Evolutionary conservation across 2,329 filamentous ascomycete species (phyloP).

Genomic region (Diplodia scrobiculata): DNA sequence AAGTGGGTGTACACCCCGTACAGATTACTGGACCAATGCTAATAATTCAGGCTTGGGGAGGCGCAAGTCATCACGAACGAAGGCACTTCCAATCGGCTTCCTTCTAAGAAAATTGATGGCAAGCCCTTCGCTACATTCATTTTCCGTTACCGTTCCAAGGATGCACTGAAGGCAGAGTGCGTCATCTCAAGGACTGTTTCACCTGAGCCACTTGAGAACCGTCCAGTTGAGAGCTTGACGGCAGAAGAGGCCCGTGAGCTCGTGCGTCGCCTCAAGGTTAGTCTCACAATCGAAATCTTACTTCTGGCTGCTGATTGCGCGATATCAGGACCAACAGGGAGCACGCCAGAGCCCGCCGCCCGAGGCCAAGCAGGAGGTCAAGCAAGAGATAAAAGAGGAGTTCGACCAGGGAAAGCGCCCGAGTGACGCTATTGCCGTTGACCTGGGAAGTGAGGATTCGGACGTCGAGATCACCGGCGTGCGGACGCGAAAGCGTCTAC

Average conservation of each 20-base stretch:
- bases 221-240: constrained; percentile 34
- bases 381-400: background rate
- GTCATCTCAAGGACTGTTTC: constrained; percentile 39
- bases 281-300: background rate
- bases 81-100: too few relatives aligned
- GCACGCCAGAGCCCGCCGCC: background rate
- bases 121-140: constrained; percentile 35
- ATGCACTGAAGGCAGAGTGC: constrained; percentile 39
- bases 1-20: constrained; percentile 24
- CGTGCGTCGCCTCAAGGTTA: constrained; percentile 33
- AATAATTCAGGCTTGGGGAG: background rate
- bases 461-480: background rate
- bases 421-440: background rate
- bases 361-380: background rate
- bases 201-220: constrained; percentile 35
- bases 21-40: background rate
- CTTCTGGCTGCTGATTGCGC: background rate
- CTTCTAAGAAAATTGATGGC: too few relatives aligned
- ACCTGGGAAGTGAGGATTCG: background rate
- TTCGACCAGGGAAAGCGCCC: background rate
- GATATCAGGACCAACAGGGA: background rate
- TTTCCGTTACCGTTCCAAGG: constrained; percentile 39
- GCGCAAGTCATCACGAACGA: too few relatives aligned
- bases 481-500: background rate
- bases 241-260: constrained; percentile 35